Evolutionary conservation across 2,329 filamentous ascomycete species (phyloP).

Genomic region (Elsinoe batatas): DNA sequence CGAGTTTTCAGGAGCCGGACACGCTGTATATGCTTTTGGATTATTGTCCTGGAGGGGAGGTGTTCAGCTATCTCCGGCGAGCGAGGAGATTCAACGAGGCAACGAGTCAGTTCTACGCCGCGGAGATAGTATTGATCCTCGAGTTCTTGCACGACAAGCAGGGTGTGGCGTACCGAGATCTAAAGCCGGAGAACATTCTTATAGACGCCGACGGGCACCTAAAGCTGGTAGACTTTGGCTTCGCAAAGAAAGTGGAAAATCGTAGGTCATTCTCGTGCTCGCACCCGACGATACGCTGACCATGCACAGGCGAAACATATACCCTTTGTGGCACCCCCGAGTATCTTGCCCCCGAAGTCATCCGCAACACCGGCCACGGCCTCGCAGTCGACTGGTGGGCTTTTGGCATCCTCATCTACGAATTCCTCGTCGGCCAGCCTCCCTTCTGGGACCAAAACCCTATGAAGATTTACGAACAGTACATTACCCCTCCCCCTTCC

Average conservation of each 20-base stretch:
- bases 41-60: slow-evolving; percentile 73
- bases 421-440: slow-evolving; percentile 75
- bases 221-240: slow-evolving; percentile 77
- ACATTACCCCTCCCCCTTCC: slow-evolving; percentile 16
- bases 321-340: slow-evolving; percentile 77
- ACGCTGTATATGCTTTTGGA: slow-evolving; percentile 76
- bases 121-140: slow-evolving; percentile 72
- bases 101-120: slow-evolving; percentile 71
- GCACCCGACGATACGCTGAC: not conserved
- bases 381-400: slow-evolving; percentile 82
- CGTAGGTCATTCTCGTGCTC: slow-evolving; percentile 29
- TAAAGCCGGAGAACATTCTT: slow-evolving; percentile 76
- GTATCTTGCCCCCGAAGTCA: slow-evolving; percentile 76
- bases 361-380: slow-evolving; percentile 66
- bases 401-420: slow-evolving; percentile 71
- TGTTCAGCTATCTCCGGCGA: slow-evolving; percentile 72
- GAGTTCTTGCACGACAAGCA: slow-evolving; percentile 72
- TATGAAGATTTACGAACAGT: slow-evolving; percentile 73
- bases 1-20: slow-evolving; percentile 69
- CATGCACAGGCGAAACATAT: slow-evolving; percentile 56
- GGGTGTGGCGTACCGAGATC: slow-evolving; percentile 69
- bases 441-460: slow-evolving; percentile 83
- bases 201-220: slow-evolving; percentile 70
- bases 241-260: slow-evolving; percentile 66
- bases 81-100: slow-evolving; percentile 69